Conservation (phyloP, 2,329 filamentous ascomycete genomes). For the Epicoccum sorghinum region DNA sequence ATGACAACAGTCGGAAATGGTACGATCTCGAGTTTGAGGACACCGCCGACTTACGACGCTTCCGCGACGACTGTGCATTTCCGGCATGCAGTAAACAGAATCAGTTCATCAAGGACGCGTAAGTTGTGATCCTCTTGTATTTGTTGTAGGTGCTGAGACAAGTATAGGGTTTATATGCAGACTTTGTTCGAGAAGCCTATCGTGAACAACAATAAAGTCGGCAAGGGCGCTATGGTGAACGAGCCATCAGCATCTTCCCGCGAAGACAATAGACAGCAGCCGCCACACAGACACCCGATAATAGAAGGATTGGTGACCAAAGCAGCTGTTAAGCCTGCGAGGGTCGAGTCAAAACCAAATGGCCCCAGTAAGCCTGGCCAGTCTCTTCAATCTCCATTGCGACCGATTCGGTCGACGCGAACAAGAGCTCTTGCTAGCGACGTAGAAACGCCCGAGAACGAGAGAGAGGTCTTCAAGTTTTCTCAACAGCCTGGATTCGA, state of each 20-base stretch:
- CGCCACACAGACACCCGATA: no score
- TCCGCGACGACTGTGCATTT: slow-evolving; percentile 11
- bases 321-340: no score
- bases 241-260: neutral
- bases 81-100: neutral
- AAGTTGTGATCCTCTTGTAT: neutral
- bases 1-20: slow-evolving; percentile 12
- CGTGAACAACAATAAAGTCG: slow-evolving; percentile 19
- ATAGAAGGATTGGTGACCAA: no score
- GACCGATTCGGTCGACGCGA: slow-evolving; percentile 19
- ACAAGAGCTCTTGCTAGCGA: slow-evolving; percentile 10
- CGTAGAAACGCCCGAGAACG: neutral
- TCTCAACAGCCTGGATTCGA: slow-evolving; percentile 33
- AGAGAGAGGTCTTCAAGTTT: slow-evolving; percentile 27
- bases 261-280: neutral
- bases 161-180: slow-evolving; percentile 17
- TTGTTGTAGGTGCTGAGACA: neutral
- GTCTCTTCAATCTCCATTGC: neutral
- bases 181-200: slow-evolving; percentile 21
- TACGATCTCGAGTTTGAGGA: slow-evolving; percentile 34
- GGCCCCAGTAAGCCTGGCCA: neutral
- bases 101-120: neutral
- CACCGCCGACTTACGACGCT: slow-evolving; percentile 10
- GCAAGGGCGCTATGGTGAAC: slow-evolving; percentile 3
- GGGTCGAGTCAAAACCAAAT: no score